Base-by-base conservation (phyloP, 352 stramenopile species). In the Vaucheria bursata region DNA sequence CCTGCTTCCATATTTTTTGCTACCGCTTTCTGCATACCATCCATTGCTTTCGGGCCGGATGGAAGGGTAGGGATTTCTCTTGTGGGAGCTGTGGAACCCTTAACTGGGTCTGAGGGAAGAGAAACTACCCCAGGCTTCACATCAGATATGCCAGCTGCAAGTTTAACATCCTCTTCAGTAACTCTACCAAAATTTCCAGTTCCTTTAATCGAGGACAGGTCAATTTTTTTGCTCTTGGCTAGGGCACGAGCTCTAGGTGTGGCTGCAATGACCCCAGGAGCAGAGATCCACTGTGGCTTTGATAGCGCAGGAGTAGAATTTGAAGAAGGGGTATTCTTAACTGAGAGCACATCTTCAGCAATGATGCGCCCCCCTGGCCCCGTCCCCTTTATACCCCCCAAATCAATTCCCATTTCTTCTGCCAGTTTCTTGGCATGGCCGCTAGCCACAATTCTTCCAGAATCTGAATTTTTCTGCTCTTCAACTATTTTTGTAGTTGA, bases 1-100 rank as follows among this genome's bases (percentile, higher is more conserved):
- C 88, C 93, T 18, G 86, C 87, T 71, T 90, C 87, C 90, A 94
- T 94, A 82, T 94, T 94, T 79, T 91, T 91, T 32, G 87, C 89
- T 52, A 94, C 89, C 25, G 90, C 90, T 67, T 88, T 87, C 84
- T 93, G 89, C 90, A 94, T 94, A 49, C 89, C 71, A 84, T 91
- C 85, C 83, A 87, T 87, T 2, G 82, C 67, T 67, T 82, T 82
- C 37, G 75, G 75, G 2, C 75, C 69, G 67, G 76, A 52, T 2
- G 75, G 75, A 29, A 81, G 49, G 8, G 68, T 70, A 7, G 75
- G 75, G 6, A 50, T 70, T 33, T 81, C 69, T 7, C 75, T 36
- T 37, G 49, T 71, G 33, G 35, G 25, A 29, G 64, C 31, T 29
- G 49, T 66, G 18, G 34, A 36, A 32, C 45, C 52, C 18, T 29